These are phyloP conservation scores for Xylaria nigripes DNA, from an alignment of 495 filamentous ascomycete species.

Conservation along the genomic window DNA sequence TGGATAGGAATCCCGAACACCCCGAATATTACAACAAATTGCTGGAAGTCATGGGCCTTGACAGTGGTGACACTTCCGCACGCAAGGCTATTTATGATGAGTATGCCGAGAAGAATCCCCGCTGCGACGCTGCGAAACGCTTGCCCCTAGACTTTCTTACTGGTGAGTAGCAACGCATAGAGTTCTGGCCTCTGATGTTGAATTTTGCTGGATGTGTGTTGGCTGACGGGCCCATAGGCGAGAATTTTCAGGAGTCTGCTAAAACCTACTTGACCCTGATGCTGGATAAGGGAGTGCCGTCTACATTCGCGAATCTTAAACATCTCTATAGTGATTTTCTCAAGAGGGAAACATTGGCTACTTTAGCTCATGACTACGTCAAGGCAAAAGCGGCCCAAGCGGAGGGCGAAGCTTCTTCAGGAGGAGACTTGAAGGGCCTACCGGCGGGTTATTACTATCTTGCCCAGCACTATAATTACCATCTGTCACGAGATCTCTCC, in stretches of 20 bases:
- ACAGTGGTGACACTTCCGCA: constrained; percentile 49
- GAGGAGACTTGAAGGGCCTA: constrained; percentile 58
- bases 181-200: background rate
- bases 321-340: constrained; percentile 66
- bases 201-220: background rate
- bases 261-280: constrained; percentile 76
- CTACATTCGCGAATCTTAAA: constrained; percentile 93
- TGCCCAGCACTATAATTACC: constrained; percentile 93
- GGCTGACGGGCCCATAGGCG: constrained; percentile 40
- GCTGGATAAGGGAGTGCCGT: constrained; percentile 93
- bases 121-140: constrained; percentile 75
- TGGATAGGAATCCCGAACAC: constrained; percentile 84
- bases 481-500: constrained; percentile 70
- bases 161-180: constrained; percentile 39
- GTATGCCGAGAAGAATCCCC: constrained; percentile 70
- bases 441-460: constrained; percentile 83
- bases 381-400: constrained; percentile 42
- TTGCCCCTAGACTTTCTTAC: constrained; percentile 85
- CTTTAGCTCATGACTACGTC: constrained; percentile 71
- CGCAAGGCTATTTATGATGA: constrained; percentile 69
- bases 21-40: constrained; percentile 77
- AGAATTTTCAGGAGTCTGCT: constrained; percentile 70
- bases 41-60: constrained; percentile 56
- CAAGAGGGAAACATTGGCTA: constrained; percentile 69
- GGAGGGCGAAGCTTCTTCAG: constrained; percentile 32